Conservation (phyloP, 1,284 basidiomycete species). For the Mycosarcoma mackinlayi region DNA sequence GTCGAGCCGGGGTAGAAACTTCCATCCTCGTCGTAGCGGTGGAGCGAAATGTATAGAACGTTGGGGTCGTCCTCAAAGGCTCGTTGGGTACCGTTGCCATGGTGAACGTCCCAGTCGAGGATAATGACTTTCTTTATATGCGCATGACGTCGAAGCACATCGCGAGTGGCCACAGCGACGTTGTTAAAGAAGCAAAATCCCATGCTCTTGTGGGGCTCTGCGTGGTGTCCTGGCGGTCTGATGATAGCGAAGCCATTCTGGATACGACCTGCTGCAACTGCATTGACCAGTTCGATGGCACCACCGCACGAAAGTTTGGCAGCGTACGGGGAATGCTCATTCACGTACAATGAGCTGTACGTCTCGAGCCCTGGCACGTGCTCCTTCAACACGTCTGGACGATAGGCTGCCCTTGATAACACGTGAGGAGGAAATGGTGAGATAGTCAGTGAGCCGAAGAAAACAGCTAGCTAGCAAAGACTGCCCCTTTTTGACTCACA, state of each 20-base stretch:
- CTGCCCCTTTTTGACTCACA: conserved; percentile 71
- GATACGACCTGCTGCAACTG: conserved; percentile 83
- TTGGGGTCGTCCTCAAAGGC: conserved; percentile 91
- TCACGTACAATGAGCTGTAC: conserved; percentile 88
- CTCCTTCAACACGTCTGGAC: conserved; percentile 47
- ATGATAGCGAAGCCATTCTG: conserved; percentile 94
- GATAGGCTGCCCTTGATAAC: not conserved
- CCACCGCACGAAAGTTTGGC: conserved; percentile 92
- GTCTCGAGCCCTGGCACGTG: conserved; percentile 80
- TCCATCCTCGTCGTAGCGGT: conserved; percentile 82
- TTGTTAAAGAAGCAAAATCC: conserved; percentile 99
- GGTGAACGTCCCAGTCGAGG: conserved; percentile 98
- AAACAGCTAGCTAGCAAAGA: not conserved
- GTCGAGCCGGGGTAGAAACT: conserved; percentile 90
- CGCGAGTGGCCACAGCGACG: conserved; percentile 84
- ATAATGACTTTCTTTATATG: conserved; percentile 79
- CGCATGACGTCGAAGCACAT: conserved; percentile 74
- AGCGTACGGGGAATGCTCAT: conserved; percentile 82
- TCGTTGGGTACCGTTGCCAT: conserved; percentile 96
- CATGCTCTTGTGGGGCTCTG: conserved; percentile 96
- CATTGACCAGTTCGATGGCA: conserved; percentile 87
- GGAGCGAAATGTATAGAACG: conserved; percentile 94
- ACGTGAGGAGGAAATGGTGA: not conserved
- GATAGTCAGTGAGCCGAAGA: conserved; percentile 1
- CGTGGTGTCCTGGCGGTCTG: conserved; percentile 96